Conservation (phyloP, 2,329 filamentous ascomycete genomes). For the Lomentospora prolificans region DNA sequence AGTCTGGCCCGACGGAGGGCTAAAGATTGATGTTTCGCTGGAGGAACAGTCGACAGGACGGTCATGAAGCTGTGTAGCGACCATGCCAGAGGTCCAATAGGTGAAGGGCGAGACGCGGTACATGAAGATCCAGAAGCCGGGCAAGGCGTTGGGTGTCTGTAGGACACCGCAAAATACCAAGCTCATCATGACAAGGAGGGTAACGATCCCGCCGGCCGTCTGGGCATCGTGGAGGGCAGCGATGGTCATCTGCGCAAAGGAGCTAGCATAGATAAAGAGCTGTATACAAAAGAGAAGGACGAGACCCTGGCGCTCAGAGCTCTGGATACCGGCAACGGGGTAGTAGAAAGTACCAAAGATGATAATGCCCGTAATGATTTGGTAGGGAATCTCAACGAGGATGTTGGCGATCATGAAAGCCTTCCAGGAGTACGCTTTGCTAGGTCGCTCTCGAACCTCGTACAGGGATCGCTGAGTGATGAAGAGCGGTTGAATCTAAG, state of each 20-base stretch:
- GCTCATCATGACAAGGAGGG: slow-evolving; percentile 47
- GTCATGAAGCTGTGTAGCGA: slow-evolving; percentile 53
- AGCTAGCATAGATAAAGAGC: slow-evolving; percentile 61
- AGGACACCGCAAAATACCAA: slow-evolving; percentile 57
- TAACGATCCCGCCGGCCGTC: slow-evolving; percentile 55
- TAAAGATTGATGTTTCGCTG: slow-evolving; percentile 53
- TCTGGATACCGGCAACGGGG: slow-evolving; percentile 40
- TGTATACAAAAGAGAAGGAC: slow-evolving; percentile 55
- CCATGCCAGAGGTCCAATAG: slow-evolving; percentile 59
- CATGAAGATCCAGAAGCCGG: slow-evolving; percentile 72
- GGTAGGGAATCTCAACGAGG: slow-evolving; percentile 62
- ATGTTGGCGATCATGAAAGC: slow-evolving; percentile 65
- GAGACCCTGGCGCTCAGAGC: slow-evolving; percentile 48
- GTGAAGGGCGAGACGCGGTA: slow-evolving; percentile 59
- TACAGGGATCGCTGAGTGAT: slow-evolving; percentile 65
- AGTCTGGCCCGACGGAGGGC: slow-evolving; percentile 50
- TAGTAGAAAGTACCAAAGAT: slow-evolving; percentile 62
- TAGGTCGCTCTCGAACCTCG: slow-evolving; percentile 66
- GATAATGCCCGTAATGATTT: slow-evolving; percentile 52
- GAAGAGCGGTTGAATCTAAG: slow-evolving; percentile 65
- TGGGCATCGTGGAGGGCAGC: slow-evolving; percentile 59
- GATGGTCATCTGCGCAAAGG: slow-evolving; percentile 67
- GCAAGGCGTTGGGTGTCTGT: slow-evolving; percentile 45
- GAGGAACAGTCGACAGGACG: slow-evolving; percentile 40
- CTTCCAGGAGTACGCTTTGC: slow-evolving; percentile 66